phyloP scores from a whole-genome alignment of 768 basidiomycete genomes.

The Mycena leptocephala region DNA sequence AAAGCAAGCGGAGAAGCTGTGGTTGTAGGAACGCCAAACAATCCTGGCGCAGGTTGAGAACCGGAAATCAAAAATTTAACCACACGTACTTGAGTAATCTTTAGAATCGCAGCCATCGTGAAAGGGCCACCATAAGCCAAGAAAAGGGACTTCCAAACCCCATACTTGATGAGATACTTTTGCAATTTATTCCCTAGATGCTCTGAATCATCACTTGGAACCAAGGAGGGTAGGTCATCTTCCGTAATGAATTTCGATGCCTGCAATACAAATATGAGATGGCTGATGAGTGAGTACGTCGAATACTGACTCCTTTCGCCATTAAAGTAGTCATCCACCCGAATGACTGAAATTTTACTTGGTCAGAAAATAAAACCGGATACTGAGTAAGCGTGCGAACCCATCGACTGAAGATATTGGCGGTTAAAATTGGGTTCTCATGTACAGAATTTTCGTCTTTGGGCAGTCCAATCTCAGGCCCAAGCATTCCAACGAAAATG shows the following conservation, averaged over 20 bases:
- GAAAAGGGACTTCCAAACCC: constrained; percentile 81
- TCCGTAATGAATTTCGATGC: constrained; percentile 81
- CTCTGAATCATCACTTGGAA: constrained; percentile 77
- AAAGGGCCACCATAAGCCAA: constrained; percentile 88
- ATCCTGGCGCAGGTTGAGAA: constrained; percentile 56
- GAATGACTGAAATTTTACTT: constrained; percentile 67
- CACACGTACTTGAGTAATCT: constrained; percentile 69
- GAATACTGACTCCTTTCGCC: constrained; percentile 72
- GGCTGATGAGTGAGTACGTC: no score
- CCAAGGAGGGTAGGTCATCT: constrained; percentile 86
- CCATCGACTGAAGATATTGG: constrained; percentile 88
- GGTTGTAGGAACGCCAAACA: constrained; percentile 89
- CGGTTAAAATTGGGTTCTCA: constrained; percentile 82
- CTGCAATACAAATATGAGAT: no score
- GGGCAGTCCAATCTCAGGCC: constrained; percentile 67
- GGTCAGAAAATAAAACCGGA: background rate
- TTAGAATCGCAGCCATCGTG: constrained; percentile 72
- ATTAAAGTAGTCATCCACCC: constrained; percentile 89
- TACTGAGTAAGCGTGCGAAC: constrained; percentile 46
- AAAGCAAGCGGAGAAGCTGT: constrained; percentile 84
- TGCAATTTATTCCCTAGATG: constrained; percentile 77
- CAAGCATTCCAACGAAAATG: constrained; percentile 81
- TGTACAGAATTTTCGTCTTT: constrained; percentile 53
- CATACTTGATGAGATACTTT: constrained; percentile 75
- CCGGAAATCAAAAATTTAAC: background rate